Evolutionary conservation across 805 yeast species (phyloP).

Genomic region (Scheffersomyces amazonensis): DNA sequence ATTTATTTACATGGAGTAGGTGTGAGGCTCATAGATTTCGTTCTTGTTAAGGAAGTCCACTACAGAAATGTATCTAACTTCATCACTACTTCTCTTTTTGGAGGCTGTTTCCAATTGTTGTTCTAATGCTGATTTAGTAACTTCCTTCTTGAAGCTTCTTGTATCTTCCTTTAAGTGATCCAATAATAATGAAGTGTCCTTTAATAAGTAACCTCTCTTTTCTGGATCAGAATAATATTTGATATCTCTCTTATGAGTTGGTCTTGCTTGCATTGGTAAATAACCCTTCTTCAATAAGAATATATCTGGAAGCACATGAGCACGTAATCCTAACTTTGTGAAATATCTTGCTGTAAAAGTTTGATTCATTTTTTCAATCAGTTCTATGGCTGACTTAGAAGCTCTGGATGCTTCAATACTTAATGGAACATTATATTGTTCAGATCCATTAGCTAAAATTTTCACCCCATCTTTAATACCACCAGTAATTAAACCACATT

Average conservation of each 20-base stretch:
- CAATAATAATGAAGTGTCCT: slow-evolving; percentile 36
- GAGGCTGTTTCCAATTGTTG: slow-evolving; percentile 34
- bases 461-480: slow-evolving; percentile 76
- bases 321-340: slow-evolving; percentile 59
- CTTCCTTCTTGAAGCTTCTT: slow-evolving; percentile 14
- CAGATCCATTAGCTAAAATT: slow-evolving; percentile 64
- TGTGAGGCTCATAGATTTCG: too few species aligned
- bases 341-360: slow-evolving; percentile 70
- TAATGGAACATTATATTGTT: slow-evolving; percentile 53
- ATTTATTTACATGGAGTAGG: slow-evolving; percentile 7
- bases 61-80: slow-evolving; percentile 14
- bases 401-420: slow-evolving; percentile 83
- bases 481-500: slow-evolving; percentile 71
- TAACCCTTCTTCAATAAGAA: slow-evolving; percentile 70
- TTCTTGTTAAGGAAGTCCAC: too few species aligned
- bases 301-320: slow-evolving; percentile 73
- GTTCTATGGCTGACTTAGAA: slow-evolving; percentile 65
- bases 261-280: slow-evolving; percentile 82
- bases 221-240: slow-evolving; percentile 69
- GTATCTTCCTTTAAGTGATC: slow-evolving; percentile 26
- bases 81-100: slow-evolving; percentile 10
- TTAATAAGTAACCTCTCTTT: slow-evolving; percentile 71
- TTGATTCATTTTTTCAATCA: slow-evolving; percentile 74
- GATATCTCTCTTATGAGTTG: slow-evolving; percentile 77
- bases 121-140: slow-evolving; percentile 33